Conservation (phyloP, 257 asterid species). For the Solanum clarkiae region DNA sequence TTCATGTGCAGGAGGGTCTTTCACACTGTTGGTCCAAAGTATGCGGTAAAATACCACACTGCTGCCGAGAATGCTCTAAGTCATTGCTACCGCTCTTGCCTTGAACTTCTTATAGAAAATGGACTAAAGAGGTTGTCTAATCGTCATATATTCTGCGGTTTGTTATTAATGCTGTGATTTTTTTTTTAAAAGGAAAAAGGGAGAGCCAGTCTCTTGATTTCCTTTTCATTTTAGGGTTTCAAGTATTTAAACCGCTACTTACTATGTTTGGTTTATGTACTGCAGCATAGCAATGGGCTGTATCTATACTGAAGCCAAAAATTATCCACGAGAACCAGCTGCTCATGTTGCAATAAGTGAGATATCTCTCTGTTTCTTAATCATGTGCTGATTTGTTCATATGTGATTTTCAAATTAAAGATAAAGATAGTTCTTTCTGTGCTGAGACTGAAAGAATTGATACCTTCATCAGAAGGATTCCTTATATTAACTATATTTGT, state of each 20-base stretch:
- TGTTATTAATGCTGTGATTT: not conserved
- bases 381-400: not conserved
- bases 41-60: constrained; percentile 91
- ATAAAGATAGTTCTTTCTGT: not conserved
- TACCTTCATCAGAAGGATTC: not conserved
- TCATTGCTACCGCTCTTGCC: constrained; percentile 73
- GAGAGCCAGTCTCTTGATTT: not conserved
- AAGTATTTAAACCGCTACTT: not conserved
- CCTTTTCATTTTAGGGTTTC: not conserved
- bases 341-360: constrained; percentile 97
- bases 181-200: not conserved
- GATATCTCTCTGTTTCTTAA: constrained; percentile 5
- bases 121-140: constrained; percentile 59
- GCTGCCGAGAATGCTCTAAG: constrained; percentile 99
- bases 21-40: constrained; percentile 98
- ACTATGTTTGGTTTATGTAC: constrained; percentile 2
- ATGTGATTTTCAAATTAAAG: not conserved
- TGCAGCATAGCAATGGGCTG: constrained; percentile 96
- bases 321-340: constrained; percentile 98
- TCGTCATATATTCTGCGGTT: not conserved
- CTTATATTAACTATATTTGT: not conserved
- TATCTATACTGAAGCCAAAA: constrained; percentile 87
- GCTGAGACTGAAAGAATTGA: not conserved
- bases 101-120: constrained; percentile 31
- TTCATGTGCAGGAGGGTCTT: constrained; percentile 74